phyloP scores from a whole-genome alignment of 106 monocot genomes.

The Apostasia shenzhenica region DNA sequence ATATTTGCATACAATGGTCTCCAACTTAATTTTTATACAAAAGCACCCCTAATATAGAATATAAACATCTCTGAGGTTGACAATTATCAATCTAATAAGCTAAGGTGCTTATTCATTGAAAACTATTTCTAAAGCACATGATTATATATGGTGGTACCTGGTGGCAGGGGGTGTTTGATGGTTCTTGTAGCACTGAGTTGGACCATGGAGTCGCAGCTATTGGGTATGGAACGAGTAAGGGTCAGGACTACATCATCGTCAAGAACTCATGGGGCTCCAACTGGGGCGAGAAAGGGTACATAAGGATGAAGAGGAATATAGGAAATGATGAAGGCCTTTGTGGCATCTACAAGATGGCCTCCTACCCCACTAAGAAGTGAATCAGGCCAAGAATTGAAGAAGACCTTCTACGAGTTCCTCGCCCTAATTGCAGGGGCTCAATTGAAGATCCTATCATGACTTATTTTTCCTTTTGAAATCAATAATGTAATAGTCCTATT shows the following conservation, averaged over 20 bases:
- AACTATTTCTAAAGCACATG: not conserved
- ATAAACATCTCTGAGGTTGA: no score
- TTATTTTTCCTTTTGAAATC: not conserved
- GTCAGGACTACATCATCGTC: conserved; percentile 49
- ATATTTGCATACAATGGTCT: no score
- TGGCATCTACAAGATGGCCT: conserved; percentile 53
- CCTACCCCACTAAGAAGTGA: conserved; percentile 37
- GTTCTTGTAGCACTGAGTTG: conserved; percentile 33
- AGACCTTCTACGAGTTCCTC: no score
- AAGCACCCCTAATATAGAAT: no score
- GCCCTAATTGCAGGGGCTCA: no score
- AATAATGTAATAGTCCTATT: no score
- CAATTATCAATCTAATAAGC: no score
- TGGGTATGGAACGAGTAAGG: conserved; percentile 41
- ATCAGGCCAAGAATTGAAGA: not conserved
- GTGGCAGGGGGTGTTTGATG: conserved; percentile 43
- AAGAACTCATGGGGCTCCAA: conserved; percentile 52
- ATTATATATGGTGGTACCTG: not conserved
- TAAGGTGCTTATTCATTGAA: no score
- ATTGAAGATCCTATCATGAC: not conserved
- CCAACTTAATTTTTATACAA: no score
- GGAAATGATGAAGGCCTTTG: conserved; percentile 36
- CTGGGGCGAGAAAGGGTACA: conserved; percentile 58
- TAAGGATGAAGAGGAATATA: conserved; percentile 51
- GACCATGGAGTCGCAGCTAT: conserved; percentile 54